Percentiles rank a stretch among this genome's conserved stretches.
These are phyloP conservation scores for Ocimum tenuiflorum DNA, from an alignment of 257 asterid genomes.

Conservation along the genomic window DNA sequence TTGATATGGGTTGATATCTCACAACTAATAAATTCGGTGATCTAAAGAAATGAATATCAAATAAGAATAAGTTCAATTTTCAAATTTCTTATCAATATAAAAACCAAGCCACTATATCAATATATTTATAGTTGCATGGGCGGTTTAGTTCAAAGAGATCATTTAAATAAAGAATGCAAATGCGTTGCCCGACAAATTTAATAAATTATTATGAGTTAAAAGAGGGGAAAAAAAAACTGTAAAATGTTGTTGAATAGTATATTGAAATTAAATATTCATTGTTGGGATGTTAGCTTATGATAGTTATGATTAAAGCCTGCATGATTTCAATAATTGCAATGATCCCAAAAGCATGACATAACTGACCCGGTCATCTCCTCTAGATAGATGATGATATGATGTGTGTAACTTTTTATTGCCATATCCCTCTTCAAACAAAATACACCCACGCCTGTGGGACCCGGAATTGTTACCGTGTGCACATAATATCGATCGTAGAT, in stretches of 20 bases:
- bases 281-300: constrained; percentile 18
- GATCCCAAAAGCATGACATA: constrained; percentile 83
- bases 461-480: not conserved
- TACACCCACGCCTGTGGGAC: constrained; percentile 16
- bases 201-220: too few relatives aligned
- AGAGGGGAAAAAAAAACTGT: not conserved
- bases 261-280: too few relatives aligned
- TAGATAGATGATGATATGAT: constrained; percentile 14
- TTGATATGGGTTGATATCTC: too few relatives aligned
- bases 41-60: too few relatives aligned
- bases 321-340: constrained; percentile 74
- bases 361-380: constrained; percentile 38
- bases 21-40: too few relatives aligned
- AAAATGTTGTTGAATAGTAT: not conserved
- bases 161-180: not conserved
- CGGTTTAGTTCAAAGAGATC: not conserved
- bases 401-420: not conserved
- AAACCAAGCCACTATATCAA: too few relatives aligned
- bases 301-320: constrained; percentile 54
- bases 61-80: too few relatives aligned
- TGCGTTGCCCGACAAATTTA: not conserved
- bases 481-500: too few relatives aligned
- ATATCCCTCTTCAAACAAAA: not conserved
- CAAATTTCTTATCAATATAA: too few relatives aligned
- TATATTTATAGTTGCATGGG: not conserved